These are phyloP conservation scores for Metschnikowia matae DNA, from an alignment of 805 yeast genomes.

Conservation along the genomic window DNA sequence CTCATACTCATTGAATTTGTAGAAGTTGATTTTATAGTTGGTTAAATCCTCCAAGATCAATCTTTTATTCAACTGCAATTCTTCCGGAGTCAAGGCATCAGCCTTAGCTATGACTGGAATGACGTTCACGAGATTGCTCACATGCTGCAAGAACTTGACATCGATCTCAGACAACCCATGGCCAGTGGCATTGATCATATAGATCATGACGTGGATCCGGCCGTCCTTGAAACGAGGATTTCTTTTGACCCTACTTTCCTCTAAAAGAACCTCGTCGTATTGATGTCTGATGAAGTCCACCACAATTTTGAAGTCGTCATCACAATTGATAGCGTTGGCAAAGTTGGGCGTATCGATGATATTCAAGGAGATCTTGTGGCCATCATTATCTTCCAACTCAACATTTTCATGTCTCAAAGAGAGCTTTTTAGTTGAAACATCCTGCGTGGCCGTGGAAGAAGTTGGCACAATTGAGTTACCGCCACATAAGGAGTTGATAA, in stretches of 20 bases:
- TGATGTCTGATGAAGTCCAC: constrained; percentile 80
- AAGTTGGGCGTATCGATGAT: constrained; percentile 83
- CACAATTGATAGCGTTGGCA: constrained; percentile 70
- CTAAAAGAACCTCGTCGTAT: constrained; percentile 76
- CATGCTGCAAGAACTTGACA: constrained; percentile 38
- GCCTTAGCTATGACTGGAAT: constrained; percentile 44
- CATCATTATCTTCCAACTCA: constrained; percentile 83
- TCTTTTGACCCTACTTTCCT: constrained; percentile 77
- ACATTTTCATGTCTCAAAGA: constrained; percentile 73
- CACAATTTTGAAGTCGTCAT: constrained; percentile 59
- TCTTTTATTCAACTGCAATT: constrained; percentile 62
- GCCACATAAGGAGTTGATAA: constrained; percentile 86
- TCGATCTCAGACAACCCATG: constrained; percentile 44
- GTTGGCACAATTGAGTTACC: constrained; percentile 73
- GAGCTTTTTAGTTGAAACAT: constrained; percentile 44
- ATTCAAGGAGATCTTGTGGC: constrained; percentile 72
- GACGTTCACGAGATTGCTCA: constrained; percentile 40
- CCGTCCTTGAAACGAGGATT: constrained; percentile 84
- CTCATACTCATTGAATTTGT: constrained; percentile 64
- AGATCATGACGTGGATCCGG: constrained; percentile 61
- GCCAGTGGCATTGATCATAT: constrained; percentile 43
- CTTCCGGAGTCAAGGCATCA: constrained; percentile 39
- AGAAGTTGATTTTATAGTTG: constrained; percentile 65
- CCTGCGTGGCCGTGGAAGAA: constrained; percentile 59
- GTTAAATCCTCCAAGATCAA: constrained; percentile 75